A percentile compares a stretch with the other conserved stretches of the same genome.
These are phyloP conservation scores for Cryptococcus depauperatus DNA, from an alignment of 1,284 basidiomycete genomes.

Conservation along the genomic window DNA sequence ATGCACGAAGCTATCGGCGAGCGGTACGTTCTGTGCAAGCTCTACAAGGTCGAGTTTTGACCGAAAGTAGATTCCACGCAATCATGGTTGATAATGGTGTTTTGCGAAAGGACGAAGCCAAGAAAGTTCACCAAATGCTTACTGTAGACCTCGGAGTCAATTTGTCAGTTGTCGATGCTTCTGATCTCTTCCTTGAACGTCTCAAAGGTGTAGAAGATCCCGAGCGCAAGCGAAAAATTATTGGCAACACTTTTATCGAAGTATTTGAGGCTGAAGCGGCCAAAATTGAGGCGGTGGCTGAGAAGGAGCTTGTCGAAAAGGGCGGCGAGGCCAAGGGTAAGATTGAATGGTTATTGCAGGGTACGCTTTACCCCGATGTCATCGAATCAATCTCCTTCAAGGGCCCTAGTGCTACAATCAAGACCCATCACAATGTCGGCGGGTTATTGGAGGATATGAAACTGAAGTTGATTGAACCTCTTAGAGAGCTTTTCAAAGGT, in stretches of 20 bases:
- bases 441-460: conserved; percentile 97
- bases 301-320: conserved; percentile 57
- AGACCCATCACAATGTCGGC: conserved; percentile 99
- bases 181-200: conserved; percentile 83
- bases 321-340: conserved; percentile 69
- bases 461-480: conserved; percentile 94
- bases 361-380: conserved; percentile 98
- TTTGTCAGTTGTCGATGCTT: conserved; percentile 91
- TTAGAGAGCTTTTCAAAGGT: conserved; percentile 98
- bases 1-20: conserved; percentile 99
- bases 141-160: conserved; percentile 91
- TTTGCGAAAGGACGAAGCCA: conserved; percentile 80
- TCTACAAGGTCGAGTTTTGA: not conserved
- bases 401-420: conserved; percentile 97
- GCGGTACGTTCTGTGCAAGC: conserved; percentile 50
- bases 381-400: conserved; percentile 99
- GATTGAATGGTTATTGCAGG: conserved; percentile 95
- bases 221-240: conserved; percentile 95
- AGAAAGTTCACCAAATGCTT: conserved; percentile 93
- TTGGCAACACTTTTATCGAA: conserved; percentile 98
- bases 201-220: conserved; percentile 90
- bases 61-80: conserved; percentile 73
- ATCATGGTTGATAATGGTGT: conserved; percentile 99
- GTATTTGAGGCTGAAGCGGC: conserved; percentile 90
- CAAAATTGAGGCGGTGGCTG: conserved; percentile 79